These are phyloP conservation scores for Trichophyton verrucosum DNA, from an alignment of 2,329 filamentous ascomycete genomes.

Conservation along the genomic window DNA sequence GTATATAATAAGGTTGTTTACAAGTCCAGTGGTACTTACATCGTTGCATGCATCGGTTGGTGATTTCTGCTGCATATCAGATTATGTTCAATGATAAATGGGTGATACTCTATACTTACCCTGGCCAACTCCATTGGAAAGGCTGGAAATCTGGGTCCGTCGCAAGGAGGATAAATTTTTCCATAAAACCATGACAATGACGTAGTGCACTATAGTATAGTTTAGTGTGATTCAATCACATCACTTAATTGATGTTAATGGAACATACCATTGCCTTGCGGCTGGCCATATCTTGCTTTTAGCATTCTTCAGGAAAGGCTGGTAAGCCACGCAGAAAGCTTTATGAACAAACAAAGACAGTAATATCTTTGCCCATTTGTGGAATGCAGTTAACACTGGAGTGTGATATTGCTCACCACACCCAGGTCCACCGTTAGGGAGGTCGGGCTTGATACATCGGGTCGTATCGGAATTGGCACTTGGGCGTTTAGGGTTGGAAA, in stretches of 20 bases:
- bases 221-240: not conserved
- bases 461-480: constrained; percentile 10
- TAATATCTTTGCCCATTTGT: constrained; percentile 36
- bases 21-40: constrained; percentile 18
- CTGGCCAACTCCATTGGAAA: constrained; percentile 39
- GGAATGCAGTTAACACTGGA: constrained; percentile 31
- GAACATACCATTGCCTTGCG: constrained; percentile 32
- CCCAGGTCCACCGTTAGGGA: constrained; percentile 27
- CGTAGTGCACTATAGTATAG: constrained; percentile 28
- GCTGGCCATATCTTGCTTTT: constrained; percentile 36
- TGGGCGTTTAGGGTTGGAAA: constrained; percentile 20
- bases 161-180: constrained; percentile 37
- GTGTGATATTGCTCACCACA: constrained; percentile 35
- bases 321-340: constrained; percentile 37
- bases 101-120: constrained; percentile 18
- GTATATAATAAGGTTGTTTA: not conserved
- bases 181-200: constrained; percentile 38
- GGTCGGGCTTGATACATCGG: constrained; percentile 19
- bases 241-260: not conserved
- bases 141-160: constrained; percentile 37
- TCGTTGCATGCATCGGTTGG: constrained; percentile 35
- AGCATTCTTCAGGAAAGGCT: constrained; percentile 38
- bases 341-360: constrained; percentile 36
- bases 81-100: not conserved
- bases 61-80: constrained; percentile 23